Evolutionary conservation across 176 grass and related monocot species (phyloP).

Genomic region (Leersia perrieri): DNA sequence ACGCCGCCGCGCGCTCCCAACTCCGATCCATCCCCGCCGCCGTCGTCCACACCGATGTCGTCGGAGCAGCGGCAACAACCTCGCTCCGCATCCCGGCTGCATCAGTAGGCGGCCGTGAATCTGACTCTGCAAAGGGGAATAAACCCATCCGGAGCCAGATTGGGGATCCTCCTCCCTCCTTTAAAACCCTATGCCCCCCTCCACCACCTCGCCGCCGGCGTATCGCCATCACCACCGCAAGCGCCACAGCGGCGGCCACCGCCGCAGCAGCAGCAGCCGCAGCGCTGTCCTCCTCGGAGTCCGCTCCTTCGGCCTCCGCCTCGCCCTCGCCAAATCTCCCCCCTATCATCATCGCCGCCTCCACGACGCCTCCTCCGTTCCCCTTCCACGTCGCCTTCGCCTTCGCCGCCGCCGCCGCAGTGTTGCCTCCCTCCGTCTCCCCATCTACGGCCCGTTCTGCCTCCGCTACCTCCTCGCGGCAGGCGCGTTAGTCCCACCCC

Average conservation of each 20-base stretch:
- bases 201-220: too few relatives aligned
- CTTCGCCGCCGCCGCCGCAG: neutral
- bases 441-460: constrained; percentile 27
- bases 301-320: neutral
- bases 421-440: neutral
- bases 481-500: neutral
- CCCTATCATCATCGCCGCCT: neutral
- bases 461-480: constrained; percentile 19
- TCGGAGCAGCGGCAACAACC: too few relatives aligned
- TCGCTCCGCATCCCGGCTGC: too few relatives aligned
- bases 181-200: too few relatives aligned
- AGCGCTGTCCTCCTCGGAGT: neutral
- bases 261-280: neutral
- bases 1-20: too few relatives aligned
- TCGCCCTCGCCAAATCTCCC: neutral
- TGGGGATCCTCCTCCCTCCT: too few relatives aligned
- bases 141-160: too few relatives aligned
- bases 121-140: too few relatives aligned
- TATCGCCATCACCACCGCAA: neutral
- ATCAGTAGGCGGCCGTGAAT: too few relatives aligned
- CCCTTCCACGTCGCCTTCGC: neutral
- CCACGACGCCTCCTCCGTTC: neutral
- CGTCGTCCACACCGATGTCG: too few relatives aligned
- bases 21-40: too few relatives aligned
- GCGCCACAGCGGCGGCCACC: neutral